Evolutionary conservation across 345 rosid genomes (phyloP), one percentile per base, ranked within the genome.

Genomic region (Trapa bicornis): DNA sequence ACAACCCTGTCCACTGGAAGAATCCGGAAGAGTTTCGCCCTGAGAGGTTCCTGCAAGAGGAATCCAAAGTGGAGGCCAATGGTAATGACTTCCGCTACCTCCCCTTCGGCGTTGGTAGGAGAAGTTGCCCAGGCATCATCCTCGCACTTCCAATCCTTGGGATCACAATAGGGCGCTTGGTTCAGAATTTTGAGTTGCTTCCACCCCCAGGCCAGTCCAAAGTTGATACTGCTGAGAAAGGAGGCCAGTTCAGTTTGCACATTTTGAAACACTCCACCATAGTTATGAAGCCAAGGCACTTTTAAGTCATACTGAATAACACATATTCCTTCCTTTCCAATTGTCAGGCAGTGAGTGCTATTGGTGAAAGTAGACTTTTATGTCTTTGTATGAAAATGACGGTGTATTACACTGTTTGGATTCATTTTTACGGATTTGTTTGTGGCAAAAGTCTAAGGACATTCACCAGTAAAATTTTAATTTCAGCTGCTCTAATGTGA

Each of bases 51-150:
- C 69, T 94, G 57, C 89, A 94, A 73, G 99, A 94, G 81, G 99
- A 94, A 67, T 75, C 89, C 0, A 89, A 91, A 67, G 97, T 94
- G 14, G 99, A 94, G 74, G 96, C 99, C 0, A 94, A 78, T 9
- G 99, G 99, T 13, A 94, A 94, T 37, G 99, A 94, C 73, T 91
- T 86, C 81, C 81, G 89, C 69, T 94, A 83, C 77, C 91, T 94
- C n/a, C 99, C 99, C 0, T 94, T 94, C 4, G 99, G 99, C 13
- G 99, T 85, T 0, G 99, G 99, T 14, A 81, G 99, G 56, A 85
- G 99, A 74, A 94, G 99, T 75, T 94, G 99, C 79, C 99, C 99
- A 0, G 99, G 99, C 60, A 94, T 94, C 52, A 94, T 94, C 38
- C 86, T 94, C 47, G 99, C 99, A 1, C 67, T 94, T 75, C 99